These are phyloP conservation scores for Globisporangium irregulare DNA, from an alignment of 352 stramenopile species.

Conservation along the genomic window DNA sequence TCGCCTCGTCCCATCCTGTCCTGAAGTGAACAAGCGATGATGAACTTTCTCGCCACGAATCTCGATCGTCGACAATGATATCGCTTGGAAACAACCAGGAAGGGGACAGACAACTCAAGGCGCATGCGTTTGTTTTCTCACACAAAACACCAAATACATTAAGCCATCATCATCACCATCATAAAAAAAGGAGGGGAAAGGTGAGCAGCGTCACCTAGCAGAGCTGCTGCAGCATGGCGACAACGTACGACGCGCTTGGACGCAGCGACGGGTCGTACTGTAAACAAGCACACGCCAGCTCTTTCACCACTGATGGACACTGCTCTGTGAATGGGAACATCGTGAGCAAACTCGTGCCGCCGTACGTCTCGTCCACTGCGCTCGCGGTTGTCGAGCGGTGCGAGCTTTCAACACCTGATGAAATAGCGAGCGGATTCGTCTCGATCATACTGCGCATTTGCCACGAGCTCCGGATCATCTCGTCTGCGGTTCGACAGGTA, in stretches of 20 bases:
- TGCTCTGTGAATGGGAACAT: constrained; percentile 74
- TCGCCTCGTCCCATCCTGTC: not conserved
- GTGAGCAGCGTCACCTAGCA: constrained; percentile 1
- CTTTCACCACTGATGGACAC: constrained; percentile 49
- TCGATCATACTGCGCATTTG: constrained; percentile 43
- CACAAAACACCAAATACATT: constrained; percentile 5
- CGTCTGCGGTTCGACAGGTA: constrained; percentile 46
- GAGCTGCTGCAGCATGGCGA: constrained; percentile 60
- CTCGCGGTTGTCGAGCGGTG: constrained; percentile 30
- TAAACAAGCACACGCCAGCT: constrained; percentile 61
- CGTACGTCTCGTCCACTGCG: constrained; percentile 22
- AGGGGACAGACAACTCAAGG: not conserved
- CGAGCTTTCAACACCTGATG: constrained; percentile 25
- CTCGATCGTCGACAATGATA: not conserved
- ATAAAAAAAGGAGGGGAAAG: constrained; percentile 1
- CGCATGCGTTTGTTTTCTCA: constrained; percentile 1
- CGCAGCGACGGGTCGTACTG: constrained; percentile 69
- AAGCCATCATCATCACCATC: not conserved
- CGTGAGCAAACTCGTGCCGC: constrained; percentile 25
- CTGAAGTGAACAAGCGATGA: not conserved
- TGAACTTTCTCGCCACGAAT: constrained; percentile 1
- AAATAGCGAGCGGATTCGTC: constrained; percentile 23
- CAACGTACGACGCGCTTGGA: constrained; percentile 69
- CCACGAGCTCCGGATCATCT: constrained; percentile 64
- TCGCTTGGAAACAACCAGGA: not conserved